Evolutionary conservation across 2,329 filamentous ascomycete genomes (phyloP), one percentile per base, ranked within the genome.

Genomic region (Knoxdaviesia proteae): DNA sequence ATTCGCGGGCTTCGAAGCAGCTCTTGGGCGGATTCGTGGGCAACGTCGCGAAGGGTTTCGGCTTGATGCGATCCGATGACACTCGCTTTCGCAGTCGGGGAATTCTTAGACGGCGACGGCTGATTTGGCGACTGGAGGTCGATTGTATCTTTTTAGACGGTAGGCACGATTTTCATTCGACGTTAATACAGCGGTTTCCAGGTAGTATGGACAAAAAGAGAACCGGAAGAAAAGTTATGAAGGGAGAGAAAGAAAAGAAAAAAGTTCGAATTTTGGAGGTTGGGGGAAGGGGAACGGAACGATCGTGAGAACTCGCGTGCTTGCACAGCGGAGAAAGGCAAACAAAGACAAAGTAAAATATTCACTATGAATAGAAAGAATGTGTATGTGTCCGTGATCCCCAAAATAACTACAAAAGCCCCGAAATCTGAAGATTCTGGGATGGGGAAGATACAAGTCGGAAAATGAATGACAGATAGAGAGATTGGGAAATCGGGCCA

Each of bases 51-150:
- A 49, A 94, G 67, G 11, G 87, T 80, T 52, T 84, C 77, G 51
- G 84, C 80, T 61, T 96, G 87, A 57, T 94, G 87, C 38, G 84
- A 77, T 49, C 78, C 80, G 53, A 81, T 64, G n/a, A 59, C 93
- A 86, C 56, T 20, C 20, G 20, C 20, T 20, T 20, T 20, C 20
- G 20, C 20, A 20, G 20, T 20, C 3, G 20, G 20, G 20, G 20
- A 20, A 20, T 20, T 20, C 20, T 87, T 80, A 63, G 93, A 72
- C 36, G 88, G 84, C 39, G 87, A 90, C 34, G 86, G 84, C 46
- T 80, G 68, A 54, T 78, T 67, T 55, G 77, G 81, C 61, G 84
- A 75, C 69, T 96, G 90, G 42, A 96, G 76, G 63, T 96, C 90
- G 62, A 94, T 81, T 48, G 88, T 92, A 65, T 96, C 88, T 93